Conservation (phyloP, 768 basidiomycete genomes). For the Trametes cingulata region DNA sequence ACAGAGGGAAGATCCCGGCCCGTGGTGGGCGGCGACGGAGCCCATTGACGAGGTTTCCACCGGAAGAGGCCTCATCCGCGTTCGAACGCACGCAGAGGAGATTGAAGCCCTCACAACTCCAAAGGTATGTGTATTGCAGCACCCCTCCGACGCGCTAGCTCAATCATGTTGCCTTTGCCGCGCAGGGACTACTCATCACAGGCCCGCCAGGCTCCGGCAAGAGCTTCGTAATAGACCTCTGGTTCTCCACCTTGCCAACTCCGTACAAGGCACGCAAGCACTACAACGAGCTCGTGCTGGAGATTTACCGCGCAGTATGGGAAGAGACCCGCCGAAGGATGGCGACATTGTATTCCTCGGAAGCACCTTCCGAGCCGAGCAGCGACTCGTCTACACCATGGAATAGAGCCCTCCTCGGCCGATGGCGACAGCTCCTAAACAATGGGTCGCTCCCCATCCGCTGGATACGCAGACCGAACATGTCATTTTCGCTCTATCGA, state of each 20-base stretch:
- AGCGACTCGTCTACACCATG: constrained; percentile 28
- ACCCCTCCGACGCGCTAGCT: neutral
- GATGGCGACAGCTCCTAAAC: constrained; percentile 33
- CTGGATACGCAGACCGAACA: constrained; percentile 31
- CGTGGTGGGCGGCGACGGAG: constrained; percentile 36
- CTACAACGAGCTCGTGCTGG: constrained; percentile 57
- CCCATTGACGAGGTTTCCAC: constrained; percentile 23
- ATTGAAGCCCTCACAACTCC: constrained; percentile 51
- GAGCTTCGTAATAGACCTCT: constrained; percentile 56
- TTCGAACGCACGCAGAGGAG: constrained; percentile 51
- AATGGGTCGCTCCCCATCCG: constrained; percentile 31
- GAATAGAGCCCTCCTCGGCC: constrained; percentile 23
- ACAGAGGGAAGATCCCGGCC: constrained; percentile 24
- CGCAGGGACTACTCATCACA: constrained; percentile 50
- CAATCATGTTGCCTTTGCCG: neutral
- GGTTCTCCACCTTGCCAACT: constrained; percentile 54
- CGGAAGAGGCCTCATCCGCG: constrained; percentile 38
- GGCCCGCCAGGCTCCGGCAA: constrained; percentile 57
- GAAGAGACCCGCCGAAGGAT: constrained; percentile 47
- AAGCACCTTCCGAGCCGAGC: constrained; percentile 14
- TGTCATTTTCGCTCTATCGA: constrained; percentile 23
- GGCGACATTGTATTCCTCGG: constrained; percentile 30
- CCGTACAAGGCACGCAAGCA: constrained; percentile 56
- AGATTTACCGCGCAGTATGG: constrained; percentile 56
- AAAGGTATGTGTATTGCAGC: constrained; percentile 39